phyloP scores from a whole-genome alignment of 345 rosid species.

The Lepidium aucheri region DNA sequence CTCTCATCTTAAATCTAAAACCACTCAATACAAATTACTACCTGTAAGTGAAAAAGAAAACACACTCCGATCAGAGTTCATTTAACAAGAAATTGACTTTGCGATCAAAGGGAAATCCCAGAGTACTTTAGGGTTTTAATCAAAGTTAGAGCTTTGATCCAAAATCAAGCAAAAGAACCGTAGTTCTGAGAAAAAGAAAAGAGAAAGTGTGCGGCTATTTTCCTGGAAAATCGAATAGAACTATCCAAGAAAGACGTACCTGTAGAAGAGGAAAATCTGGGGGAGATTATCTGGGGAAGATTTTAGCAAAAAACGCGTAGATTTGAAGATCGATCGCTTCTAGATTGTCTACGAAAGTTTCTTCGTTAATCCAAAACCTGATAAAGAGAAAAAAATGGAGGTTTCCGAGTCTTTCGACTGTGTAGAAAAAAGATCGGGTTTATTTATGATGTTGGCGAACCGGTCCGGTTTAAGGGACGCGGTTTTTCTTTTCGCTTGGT shows the following conservation, averaged over 20 bases:
- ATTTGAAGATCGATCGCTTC: conserved; percentile 4
- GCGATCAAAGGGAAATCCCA: background rate
- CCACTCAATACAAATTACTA: conserved; percentile 4
- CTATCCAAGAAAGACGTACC: conserved; percentile 6
- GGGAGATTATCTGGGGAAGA: background rate
- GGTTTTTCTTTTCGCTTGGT: background rate
- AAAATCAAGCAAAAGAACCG: background rate
- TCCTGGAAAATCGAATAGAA: background rate
- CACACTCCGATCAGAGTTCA: conserved; percentile 2
- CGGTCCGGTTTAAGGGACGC: background rate
- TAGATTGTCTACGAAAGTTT: conserved; percentile 18
- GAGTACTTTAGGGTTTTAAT: background rate
- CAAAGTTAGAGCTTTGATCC: background rate
- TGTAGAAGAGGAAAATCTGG: conserved; percentile 16
- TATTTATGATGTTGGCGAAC: background rate
- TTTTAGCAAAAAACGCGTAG: background rate
- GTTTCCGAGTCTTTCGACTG: background rate
- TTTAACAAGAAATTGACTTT: background rate
- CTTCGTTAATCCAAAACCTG: conserved; percentile 1
- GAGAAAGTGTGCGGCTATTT: background rate
- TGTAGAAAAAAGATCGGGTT: conserved; percentile 1
- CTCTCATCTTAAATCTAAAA: conserved; percentile 13
- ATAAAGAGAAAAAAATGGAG: background rate
- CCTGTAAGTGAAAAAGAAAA: conserved; percentile 3
- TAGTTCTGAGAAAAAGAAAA: background rate